Base-by-base conservation (phyloP, 257 asterid genomes). In the Thymus quinquecostatus region DNA sequence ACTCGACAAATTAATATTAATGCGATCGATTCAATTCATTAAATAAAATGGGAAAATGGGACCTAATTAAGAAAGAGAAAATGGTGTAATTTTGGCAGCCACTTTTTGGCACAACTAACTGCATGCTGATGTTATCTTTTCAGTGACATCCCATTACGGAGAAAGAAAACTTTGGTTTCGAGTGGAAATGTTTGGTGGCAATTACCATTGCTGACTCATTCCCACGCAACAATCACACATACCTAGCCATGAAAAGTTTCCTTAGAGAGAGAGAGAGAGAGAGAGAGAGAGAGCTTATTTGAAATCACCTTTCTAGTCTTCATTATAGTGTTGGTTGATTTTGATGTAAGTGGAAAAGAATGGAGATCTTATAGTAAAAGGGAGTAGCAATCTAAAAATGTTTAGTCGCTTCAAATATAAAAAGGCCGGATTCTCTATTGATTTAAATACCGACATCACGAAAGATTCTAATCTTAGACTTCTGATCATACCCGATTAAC, bases 131-230 rank as follows among this genome's bases (percentile, higher is more conserved):
- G 36, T 10, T 36, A 11, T 66, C 44, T 60, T 68, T 71, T 75
- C 27, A 41, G 2, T 56, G 71, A 60, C 57, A 60, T 30, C 50
- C 53, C 33, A 54, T 27, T 44, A 1, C 1, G 38, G 64, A 38
- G 60, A n/a, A 60, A 30, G 30, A 55, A 45, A 64, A 29, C 55
- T 72, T 40, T 57, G 41, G 62, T 55, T 55, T 55, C 45, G 68
- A 75, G 61, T 32, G 59, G 59, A 56, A 79, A 77, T 57, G 21
- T 21, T 21, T 21, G 21, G 21, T 21, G 21, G 21, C 21, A 21
- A 21, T 21, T 21, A 28, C 29, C 75, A 69, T 43, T 50, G 91
- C 80, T 78, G 90, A 89, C 69, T 89, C 96, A 84, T 77, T 72
- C 79, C 87, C 96, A 89, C 88, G 88, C 79, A 41, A 60, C 34